These are phyloP conservation scores for Sporothrix euskadiensis DNA, from an alignment of 2,329 filamentous ascomycete species.

Conservation along the genomic window DNA sequence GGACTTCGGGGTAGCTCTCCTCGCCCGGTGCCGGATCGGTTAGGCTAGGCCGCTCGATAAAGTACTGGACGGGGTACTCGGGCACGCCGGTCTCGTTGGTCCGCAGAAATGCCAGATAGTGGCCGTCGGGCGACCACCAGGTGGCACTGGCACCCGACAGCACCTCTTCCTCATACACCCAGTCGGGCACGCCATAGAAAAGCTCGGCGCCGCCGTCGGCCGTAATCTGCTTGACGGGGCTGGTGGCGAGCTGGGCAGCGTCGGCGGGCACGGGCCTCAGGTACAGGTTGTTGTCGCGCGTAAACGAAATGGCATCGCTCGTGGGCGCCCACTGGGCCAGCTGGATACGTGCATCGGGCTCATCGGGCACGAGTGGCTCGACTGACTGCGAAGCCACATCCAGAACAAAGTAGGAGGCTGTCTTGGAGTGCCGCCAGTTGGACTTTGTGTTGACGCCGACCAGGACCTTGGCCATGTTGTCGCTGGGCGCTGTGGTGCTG, in stretches of 20 bases:
- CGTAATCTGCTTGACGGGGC: conserved; percentile 69
- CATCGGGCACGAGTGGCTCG: conserved; percentile 72
- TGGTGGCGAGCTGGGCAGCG: conserved; percentile 38
- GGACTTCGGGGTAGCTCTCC: conserved; percentile 86
- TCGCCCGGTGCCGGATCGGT: conserved; percentile 66
- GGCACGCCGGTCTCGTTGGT: conserved; percentile 93
- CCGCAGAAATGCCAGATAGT: conserved; percentile 85
- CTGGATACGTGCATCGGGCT: conserved; percentile 69
- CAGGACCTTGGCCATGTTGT: conserved; percentile 81
- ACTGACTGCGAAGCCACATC: conserved; percentile 79
- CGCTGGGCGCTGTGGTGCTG: conserved; percentile 69
- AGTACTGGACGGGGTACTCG: conserved; percentile 91
- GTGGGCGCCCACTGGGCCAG: conserved; percentile 82
- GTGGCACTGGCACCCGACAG: conserved; percentile 78
- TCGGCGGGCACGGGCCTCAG: conserved; percentile 59
- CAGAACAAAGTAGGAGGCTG: conserved; percentile 85
- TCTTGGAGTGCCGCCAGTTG: conserved; percentile 90
- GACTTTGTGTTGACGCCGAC: conserved; percentile 70
- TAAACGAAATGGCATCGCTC: conserved; percentile 86
- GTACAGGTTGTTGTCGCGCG: conserved; percentile 85
- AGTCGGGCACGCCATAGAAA: conserved; percentile 96
- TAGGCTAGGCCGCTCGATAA: conserved; percentile 81
- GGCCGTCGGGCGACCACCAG: conserved; percentile 93
- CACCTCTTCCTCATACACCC: conserved; percentile 90
- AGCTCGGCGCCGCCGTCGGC: conserved; percentile 82